Percentiles rank a stretch among this genome's conserved stretches.
Conservation (phyloP, 148 eudicot species). For the Vaccinium darrowii region DNA sequence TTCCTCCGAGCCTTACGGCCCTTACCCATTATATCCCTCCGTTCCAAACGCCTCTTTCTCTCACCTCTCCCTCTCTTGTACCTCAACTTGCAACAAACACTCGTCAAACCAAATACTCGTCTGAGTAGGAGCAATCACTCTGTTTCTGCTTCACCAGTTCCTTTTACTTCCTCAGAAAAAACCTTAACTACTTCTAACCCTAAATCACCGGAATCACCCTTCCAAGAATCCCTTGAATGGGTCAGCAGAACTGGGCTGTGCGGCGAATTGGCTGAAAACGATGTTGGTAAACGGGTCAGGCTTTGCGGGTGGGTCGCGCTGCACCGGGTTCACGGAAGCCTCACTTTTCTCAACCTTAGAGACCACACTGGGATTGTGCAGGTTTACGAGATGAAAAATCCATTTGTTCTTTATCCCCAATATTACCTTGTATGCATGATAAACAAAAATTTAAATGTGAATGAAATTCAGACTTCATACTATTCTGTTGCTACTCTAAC, state of each 20-base stretch:
- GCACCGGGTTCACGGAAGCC: conserved; percentile 75
- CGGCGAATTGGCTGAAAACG: conserved; percentile 61
- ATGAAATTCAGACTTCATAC: no score
- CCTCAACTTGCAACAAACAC: conserved; percentile 27
- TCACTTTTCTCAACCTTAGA: conserved; percentile 71
- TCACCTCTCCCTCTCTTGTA: conserved; percentile 25
- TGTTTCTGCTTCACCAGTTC: conserved; percentile 19
- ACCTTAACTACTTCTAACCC: conserved; percentile 24
- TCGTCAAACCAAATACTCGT: conserved; percentile 2
- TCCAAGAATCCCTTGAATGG: conserved; percentile 56
- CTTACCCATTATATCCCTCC: conserved; percentile 36
- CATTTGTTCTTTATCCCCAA: no score
- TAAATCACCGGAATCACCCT: conserved; percentile 11
- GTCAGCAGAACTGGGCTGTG: conserved; percentile 60
- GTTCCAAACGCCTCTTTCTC: conserved; percentile 36
- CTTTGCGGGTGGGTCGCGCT: conserved; percentile 96
- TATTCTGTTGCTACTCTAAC: no score
- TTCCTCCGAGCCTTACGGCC: conserved; percentile 55
- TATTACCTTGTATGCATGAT: neutral
- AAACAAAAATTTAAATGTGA: no score
- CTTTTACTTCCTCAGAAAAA: conserved; percentile 21
- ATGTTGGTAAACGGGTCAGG: conserved; percentile 73
- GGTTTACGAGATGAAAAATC: conserved; percentile 31
- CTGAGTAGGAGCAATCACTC: conserved; percentile 2
- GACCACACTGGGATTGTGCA: conserved; percentile 85